phyloP scores from a whole-genome alignment of 305 asterid genomes.

The Salvia sclarea region DNA sequence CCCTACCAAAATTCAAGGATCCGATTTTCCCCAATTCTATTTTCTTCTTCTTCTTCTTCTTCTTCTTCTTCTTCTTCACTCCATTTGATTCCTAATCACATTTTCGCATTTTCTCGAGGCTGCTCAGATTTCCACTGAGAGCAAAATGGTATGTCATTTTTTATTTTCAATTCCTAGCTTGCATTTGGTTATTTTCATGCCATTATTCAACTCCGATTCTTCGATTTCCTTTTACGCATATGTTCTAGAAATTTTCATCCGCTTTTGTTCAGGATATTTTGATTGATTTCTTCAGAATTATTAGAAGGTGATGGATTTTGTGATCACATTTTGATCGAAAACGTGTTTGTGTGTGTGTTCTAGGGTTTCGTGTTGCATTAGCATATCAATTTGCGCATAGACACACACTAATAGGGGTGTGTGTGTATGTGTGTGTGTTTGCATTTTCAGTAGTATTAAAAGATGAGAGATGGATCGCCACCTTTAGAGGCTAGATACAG shows the following conservation, averaged over 20 bases:
- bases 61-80: conserved; percentile 27
- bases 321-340: not conserved
- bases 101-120: conserved; percentile 26
- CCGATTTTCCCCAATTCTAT: conserved; percentile 25
- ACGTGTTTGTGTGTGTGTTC: not conserved
- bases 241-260: not conserved
- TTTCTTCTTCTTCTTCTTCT: conserved; percentile 26
- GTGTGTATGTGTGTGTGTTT: not conserved
- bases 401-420: too few species aligned
- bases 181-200: not conserved
- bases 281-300: not conserved
- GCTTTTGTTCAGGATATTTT: too few species aligned
- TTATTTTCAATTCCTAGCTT: not conserved
- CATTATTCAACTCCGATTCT: not conserved
- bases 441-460: not conserved
- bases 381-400: too few species aligned
- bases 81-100: conserved; percentile 24
- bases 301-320: not conserved
- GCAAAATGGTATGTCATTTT: conserved; percentile 37
- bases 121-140: not conserved
- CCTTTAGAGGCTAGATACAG: not conserved
- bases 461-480: not conserved
- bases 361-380: too few species aligned
- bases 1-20: conserved; percentile 40
- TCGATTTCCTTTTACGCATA: not conserved